These are phyloP conservation scores for Microstegium vimineum DNA, from an alignment of 176 grass and related monocot species.

Conservation along the genomic window DNA sequence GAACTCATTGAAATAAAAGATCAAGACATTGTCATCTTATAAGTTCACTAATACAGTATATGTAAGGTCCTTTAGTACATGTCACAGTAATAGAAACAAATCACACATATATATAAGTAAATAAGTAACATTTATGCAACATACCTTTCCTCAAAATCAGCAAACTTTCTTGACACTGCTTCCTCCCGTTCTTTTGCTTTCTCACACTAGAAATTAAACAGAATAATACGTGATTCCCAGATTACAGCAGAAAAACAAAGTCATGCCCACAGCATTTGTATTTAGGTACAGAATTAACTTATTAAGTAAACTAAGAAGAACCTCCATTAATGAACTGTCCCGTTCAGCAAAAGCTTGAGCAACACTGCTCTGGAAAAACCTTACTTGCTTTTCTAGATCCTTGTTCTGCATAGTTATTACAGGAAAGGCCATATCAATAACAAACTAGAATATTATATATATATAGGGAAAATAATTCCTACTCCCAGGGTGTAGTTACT, in stretches of 20 bases:
- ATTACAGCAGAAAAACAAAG: not conserved
- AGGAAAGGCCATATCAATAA: slow-evolving; percentile 7
- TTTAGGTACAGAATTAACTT: slow-evolving; percentile 26
- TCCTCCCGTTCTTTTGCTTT: slow-evolving; percentile 85
- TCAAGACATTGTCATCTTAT: not conserved
- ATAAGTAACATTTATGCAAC: slow-evolving; percentile 8
- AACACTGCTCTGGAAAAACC: slow-evolving; percentile 93
- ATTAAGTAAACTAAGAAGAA: slow-evolving; percentile 32
- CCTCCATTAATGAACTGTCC: slow-evolving; percentile 90
- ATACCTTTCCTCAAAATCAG: slow-evolving; percentile 74
- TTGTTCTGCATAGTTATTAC: slow-evolving; percentile 64
- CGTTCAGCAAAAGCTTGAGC: slow-evolving; percentile 89
- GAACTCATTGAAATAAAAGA: not conserved
- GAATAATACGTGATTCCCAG: slow-evolving; percentile 10
- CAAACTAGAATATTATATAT: not conserved
- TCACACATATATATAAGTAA: not conserved
- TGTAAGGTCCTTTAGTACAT: not conserved
- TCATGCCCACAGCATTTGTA: slow-evolving; percentile 1
- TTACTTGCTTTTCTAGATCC: slow-evolving; percentile 91
- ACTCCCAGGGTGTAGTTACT: too few species aligned
- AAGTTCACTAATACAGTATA: not conserved
- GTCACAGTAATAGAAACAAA: not conserved
- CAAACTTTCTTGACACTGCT: slow-evolving; percentile 51
- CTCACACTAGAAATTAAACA: slow-evolving; percentile 61
- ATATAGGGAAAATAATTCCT: too few species aligned